phyloP scores from a whole-genome alignment of 306 rosid genomes.

The Alnus rubra region DNA sequence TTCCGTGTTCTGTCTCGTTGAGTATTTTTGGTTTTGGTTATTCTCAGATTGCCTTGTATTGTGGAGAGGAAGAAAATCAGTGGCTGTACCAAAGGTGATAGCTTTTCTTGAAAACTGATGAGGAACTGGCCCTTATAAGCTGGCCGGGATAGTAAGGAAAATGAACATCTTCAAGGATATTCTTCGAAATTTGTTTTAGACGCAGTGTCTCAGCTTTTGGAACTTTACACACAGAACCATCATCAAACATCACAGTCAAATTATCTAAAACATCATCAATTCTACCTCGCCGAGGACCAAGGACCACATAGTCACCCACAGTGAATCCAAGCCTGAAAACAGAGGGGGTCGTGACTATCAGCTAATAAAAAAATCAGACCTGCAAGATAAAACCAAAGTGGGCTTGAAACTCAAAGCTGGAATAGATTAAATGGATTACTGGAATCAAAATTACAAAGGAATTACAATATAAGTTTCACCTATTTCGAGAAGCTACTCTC shows the following conservation, averaged over 20 bases:
- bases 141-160: conserved; percentile 98
- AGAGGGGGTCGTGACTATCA: no score
- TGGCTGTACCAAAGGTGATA: conserved; percentile 53
- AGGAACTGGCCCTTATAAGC: conserved; percentile 89
- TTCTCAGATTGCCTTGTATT: background rate
- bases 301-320: conserved; percentile 95
- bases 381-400: no score
- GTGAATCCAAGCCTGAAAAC: no score
- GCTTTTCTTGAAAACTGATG: conserved; percentile 92
- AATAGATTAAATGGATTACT: no score
- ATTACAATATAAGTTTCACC: no score
- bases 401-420: no score
- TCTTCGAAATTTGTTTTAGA: conserved; percentile 88
- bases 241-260: conserved; percentile 90
- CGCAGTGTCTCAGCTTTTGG: conserved; percentile 82
- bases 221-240: conserved; percentile 93
- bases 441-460: no score
- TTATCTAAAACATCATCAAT: conserved; percentile 94
- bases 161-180: conserved; percentile 85
- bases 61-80: conserved; percentile 63
- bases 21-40: no score
- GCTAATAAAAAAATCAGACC: no score
- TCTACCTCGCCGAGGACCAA: conserved; percentile 92
- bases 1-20: no score
- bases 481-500: no score